These are phyloP conservation scores for Elsinoe batatas DNA, from an alignment of 2,329 filamentous ascomycete genomes.

Conservation along the genomic window DNA sequence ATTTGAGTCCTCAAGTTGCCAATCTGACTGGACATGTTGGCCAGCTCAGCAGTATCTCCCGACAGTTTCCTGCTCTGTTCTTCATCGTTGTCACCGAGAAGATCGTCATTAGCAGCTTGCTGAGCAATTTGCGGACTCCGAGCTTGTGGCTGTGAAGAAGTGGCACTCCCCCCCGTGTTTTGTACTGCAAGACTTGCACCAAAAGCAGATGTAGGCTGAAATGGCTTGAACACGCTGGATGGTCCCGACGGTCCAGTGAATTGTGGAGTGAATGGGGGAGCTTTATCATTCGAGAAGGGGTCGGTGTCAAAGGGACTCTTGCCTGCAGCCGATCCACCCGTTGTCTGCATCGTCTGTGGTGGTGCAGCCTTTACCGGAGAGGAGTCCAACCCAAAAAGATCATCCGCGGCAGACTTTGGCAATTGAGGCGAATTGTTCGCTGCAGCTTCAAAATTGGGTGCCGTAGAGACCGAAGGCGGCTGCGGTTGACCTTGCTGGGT, in stretches of 20 bases:
- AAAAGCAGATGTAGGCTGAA: constrained; percentile 85
- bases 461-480: constrained; percentile 32
- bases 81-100: constrained; percentile 82
- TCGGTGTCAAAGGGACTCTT: constrained; percentile 43
- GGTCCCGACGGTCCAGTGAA: constrained; percentile 23
- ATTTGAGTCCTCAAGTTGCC: constrained; percentile 85
- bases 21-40: constrained; percentile 93
- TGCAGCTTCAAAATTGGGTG: constrained; percentile 44
- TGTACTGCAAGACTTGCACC: constrained; percentile 72
- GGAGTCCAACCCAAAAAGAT: constrained; percentile 80
- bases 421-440: constrained; percentile 35
- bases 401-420: constrained; percentile 77
- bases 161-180: constrained; percentile 53
- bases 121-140: constrained; percentile 26
- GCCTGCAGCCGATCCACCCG: constrained; percentile 55
- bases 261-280: constrained; percentile 23
- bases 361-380: constrained; percentile 34
- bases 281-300: constrained; percentile 48
- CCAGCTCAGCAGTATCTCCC: constrained; percentile 81
- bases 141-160: constrained; percentile 32
- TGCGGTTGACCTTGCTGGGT: constrained; percentile 47
- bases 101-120: constrained; percentile 59
- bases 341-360: constrained; percentile 56
- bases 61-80: constrained; percentile 82
- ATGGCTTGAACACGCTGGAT: constrained; percentile 66